Conservation (phyloP, 495 filamentous ascomycete species). For the Cladorrhinum samala region DNA sequence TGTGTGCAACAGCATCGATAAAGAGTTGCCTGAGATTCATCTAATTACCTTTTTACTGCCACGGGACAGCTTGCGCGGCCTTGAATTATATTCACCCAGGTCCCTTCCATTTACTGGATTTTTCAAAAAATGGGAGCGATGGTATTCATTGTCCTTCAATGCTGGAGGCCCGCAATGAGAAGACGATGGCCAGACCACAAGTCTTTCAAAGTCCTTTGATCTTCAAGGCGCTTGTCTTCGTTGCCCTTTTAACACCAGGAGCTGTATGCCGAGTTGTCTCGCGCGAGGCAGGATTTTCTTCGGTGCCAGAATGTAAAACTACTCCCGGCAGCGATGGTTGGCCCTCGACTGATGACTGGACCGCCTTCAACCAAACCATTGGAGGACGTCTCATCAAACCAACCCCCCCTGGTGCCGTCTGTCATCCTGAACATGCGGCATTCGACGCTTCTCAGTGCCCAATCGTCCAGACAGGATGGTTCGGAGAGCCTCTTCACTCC, state of each 20-base stretch:
- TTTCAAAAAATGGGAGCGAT: too few relatives aligned
- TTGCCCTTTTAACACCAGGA: background rate
- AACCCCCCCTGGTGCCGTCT: conserved; percentile 49
- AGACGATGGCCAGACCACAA: too few relatives aligned
- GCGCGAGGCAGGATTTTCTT: background rate
- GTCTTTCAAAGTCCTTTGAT: too few relatives aligned
- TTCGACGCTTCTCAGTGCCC: conserved; percentile 31
- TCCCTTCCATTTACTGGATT: too few relatives aligned
- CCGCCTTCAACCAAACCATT: conserved; percentile 28
- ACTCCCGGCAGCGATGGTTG: conserved; percentile 27
- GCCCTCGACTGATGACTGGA: conserved; percentile 29
- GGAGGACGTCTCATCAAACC: conserved; percentile 47
- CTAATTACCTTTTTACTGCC: too few relatives aligned
- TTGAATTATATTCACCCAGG: too few relatives aligned
- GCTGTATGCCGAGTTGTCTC: background rate
- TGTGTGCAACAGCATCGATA: too few relatives aligned
- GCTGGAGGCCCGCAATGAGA: too few relatives aligned
- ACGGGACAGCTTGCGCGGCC: too few relatives aligned
- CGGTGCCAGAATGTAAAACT: conserved; percentile 26
- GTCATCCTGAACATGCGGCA: conserved; percentile 40
- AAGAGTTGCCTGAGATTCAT: too few relatives aligned
- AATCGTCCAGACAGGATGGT: conserved; percentile 27
- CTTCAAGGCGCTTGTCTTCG: background rate
- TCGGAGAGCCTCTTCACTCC: conserved; percentile 31
- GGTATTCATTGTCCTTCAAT: too few relatives aligned